A percentile compares a stretch with the other conserved stretches of the same genome.
These are phyloP conservation scores for Globisporangium barbulae DNA, from an alignment of 352 stramenopile species.

Conservation along the genomic window DNA sequence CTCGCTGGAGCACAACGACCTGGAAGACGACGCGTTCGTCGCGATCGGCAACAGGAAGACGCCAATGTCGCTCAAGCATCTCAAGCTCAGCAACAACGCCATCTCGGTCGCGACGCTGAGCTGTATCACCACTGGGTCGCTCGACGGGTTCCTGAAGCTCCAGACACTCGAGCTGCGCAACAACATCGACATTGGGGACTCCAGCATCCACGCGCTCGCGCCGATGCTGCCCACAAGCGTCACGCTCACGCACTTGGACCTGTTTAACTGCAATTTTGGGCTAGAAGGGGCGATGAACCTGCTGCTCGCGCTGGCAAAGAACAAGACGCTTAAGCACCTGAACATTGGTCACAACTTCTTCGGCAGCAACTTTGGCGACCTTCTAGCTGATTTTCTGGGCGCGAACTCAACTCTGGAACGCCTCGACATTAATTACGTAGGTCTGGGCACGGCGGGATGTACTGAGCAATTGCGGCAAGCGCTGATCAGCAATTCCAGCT, in stretches of 20 bases:
- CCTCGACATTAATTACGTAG: slow-evolving; percentile 64
- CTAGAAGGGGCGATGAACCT: slow-evolving; percentile 60
- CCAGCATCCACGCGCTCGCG: slow-evolving; percentile 54
- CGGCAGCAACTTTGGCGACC: slow-evolving; percentile 54
- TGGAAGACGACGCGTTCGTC: slow-evolving; percentile 64
- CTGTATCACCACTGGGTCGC: slow-evolving; percentile 39
- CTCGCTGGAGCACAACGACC: slow-evolving; percentile 75
- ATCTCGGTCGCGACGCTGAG: slow-evolving; percentile 44
- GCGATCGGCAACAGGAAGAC: slow-evolving; percentile 20
- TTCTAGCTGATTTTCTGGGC: slow-evolving; percentile 61
- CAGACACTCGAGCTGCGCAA: slow-evolving; percentile 56
- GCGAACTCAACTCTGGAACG: slow-evolving; percentile 47
- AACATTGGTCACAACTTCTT: slow-evolving; percentile 80
- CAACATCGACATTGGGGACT: slow-evolving; percentile 64
- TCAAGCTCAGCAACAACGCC: slow-evolving; percentile 64
- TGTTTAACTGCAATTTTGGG: slow-evolving; percentile 64
- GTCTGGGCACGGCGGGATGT: slow-evolving; percentile 47
- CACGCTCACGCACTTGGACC: slow-evolving; percentile 54
- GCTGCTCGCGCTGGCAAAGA: slow-evolving; percentile 48
- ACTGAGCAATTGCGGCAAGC: slow-evolving; percentile 42
- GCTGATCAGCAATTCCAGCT: slow-evolving; percentile 42
- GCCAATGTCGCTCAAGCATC: slow-evolving; percentile 30
- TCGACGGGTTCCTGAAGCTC: slow-evolving; percentile 48
- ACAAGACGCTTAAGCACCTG: slow-evolving; percentile 50
- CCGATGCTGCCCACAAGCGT: slow-evolving; percentile 50